phyloP scores from a whole-genome alignment of 768 basidiomycete genomes.

The Suillus bovinus region DNA sequence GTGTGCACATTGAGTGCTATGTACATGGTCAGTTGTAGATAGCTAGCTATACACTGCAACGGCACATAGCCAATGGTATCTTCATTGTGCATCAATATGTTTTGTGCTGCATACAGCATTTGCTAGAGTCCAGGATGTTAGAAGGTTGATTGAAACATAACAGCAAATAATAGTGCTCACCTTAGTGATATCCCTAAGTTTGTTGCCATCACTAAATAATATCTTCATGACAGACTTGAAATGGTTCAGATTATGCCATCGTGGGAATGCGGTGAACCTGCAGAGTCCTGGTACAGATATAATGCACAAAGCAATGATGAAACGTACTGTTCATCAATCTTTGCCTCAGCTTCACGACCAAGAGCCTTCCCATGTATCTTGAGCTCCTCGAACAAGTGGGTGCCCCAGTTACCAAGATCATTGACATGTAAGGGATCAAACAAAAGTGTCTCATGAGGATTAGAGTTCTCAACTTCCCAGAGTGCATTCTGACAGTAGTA shows the following conservation, averaged over 20 bases:
- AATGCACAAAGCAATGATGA: background rate
- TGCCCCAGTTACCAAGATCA: constrained; percentile 31
- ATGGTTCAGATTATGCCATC: constrained; percentile 37
- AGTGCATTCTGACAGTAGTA: constrained; percentile 37
- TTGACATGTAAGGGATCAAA: constrained; percentile 42
- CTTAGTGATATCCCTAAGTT: constrained; percentile 35
- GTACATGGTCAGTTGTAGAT: constrained; percentile 32
- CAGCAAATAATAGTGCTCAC: constrained; percentile 14
- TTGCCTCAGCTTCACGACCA: background rate
- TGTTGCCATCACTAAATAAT: constrained; percentile 36
- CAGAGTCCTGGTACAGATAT: constrained; percentile 1
- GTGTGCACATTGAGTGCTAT: constrained; percentile 33
- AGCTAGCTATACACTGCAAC: constrained; percentile 31
- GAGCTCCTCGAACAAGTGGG: constrained; percentile 25
- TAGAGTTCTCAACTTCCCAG: constrained; percentile 35
- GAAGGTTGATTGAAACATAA: background rate
- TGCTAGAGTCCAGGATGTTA: background rate
- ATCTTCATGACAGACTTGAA: constrained; percentile 26
- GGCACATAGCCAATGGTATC: constrained; percentile 22
- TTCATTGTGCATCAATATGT: background rate
- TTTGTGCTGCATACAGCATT: constrained; percentile 1
- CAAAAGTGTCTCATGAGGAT: constrained; percentile 33
- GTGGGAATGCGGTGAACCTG: constrained; percentile 31
- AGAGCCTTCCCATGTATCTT: background rate
- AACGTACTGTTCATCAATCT: constrained; percentile 15